These are phyloP conservation scores for Melampsora abietis-canadensis DNA, from an alignment of 1,284 basidiomycete species.

Conservation along the genomic window DNA sequence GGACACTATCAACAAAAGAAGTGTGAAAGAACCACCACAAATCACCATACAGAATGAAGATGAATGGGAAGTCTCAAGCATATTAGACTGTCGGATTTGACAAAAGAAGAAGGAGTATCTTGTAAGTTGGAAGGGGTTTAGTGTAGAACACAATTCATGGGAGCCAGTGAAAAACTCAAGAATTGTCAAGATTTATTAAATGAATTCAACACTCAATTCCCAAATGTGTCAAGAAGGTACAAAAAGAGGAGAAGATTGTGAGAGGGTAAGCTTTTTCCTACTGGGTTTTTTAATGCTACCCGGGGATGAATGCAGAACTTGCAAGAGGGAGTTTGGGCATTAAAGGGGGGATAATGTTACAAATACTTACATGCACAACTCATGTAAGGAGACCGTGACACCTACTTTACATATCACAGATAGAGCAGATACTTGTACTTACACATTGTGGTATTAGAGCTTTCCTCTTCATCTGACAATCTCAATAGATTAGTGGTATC, in stretches of 20 bases:
- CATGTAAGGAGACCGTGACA: too few relatives aligned
- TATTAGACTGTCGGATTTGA: not conserved
- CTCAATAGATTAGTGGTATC: too few relatives aligned
- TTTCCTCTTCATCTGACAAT: too few relatives aligned
- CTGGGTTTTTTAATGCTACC: not conserved
- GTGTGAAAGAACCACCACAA: not conserved
- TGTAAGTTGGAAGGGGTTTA: not conserved
- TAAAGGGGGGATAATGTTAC: conserved; percentile 1
- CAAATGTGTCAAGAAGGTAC: not conserved
- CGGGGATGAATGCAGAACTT: not conserved
- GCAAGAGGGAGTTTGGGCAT: not conserved
- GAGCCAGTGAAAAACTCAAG: not conserved
- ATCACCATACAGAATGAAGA: not conserved
- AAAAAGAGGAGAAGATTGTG: not conserved
- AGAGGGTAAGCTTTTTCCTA: conserved; percentile 11
- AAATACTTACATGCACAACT: not conserved
- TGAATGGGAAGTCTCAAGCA: not conserved
- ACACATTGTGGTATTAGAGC: too few relatives aligned
- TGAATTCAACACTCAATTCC: not conserved
- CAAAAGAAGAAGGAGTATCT: not conserved
- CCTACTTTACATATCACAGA: too few relatives aligned
- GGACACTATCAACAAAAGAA: not conserved
- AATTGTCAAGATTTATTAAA: not conserved
- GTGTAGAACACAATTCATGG: not conserved
- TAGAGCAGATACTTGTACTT: too few relatives aligned